A percentile compares a stretch with the other conserved stretches of the same genome.
These are phyloP conservation scores for Boletus fagicola DNA, from an alignment of 768 basidiomycete genomes.

Conservation along the genomic window DNA sequence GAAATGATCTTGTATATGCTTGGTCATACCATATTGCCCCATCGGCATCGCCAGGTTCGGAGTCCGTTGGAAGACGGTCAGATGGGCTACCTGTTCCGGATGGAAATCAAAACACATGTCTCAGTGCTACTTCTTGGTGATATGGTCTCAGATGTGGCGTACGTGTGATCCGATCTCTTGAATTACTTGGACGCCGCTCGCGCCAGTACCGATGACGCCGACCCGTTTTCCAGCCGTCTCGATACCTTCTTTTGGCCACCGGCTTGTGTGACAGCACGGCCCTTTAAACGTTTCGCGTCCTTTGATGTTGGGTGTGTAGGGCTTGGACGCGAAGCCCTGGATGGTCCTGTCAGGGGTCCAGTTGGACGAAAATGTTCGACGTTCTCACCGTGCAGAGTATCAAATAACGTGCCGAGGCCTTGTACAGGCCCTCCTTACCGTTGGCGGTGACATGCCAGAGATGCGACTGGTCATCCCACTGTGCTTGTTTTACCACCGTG, in stretches of 20 bases:
- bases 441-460: slow-evolving; percentile 11
- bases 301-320: slow-evolving; percentile 15
- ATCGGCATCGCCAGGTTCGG: slow-evolving; percentile 16
- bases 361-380: background rate
- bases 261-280: slow-evolving; percentile 4
- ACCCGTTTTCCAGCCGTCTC: slow-evolving; percentile 11
- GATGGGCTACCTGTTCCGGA: slow-evolving; percentile 3
- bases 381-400: slow-evolving; percentile 10
- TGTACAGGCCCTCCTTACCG: slow-evolving; percentile 2
- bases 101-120: no score
- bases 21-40: slow-evolving; percentile 3
- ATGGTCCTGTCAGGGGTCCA: background rate
- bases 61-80: slow-evolving; percentile 18
- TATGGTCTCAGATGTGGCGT: background rate
- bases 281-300: slow-evolving; percentile 13
- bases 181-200: slow-evolving; percentile 14
- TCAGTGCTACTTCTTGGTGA: background rate
- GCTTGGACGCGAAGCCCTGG: slow-evolving; percentile 8
- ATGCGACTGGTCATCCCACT: slow-evolving; percentile 15
- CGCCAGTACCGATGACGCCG: slow-evolving; percentile 13
- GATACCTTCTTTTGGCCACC: slow-evolving; percentile 14
- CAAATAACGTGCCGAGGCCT: slow-evolving; percentile 4
- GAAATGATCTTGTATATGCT: slow-evolving; percentile 9
- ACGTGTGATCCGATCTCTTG: slow-evolving; percentile 17
- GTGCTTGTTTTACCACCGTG: slow-evolving; percentile 10